Evolutionary conservation across 2,329 filamentous ascomycete species (phyloP), one percentile per base, ranked within the genome.

Genomic region (Aspergillus japonicus): DNA sequence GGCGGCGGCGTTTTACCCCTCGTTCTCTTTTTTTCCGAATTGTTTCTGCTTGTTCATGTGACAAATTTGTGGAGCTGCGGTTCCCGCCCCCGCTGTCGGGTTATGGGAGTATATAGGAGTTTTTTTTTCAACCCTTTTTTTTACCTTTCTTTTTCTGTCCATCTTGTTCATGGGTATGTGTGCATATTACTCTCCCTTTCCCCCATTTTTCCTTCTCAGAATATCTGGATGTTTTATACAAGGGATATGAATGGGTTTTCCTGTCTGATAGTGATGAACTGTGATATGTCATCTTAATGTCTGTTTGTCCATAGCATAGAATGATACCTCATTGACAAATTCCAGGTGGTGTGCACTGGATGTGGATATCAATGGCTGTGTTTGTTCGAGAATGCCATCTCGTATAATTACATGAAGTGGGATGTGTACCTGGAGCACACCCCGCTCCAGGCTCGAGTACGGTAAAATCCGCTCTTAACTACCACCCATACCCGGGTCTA

Each of bases 161-260:
- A 12, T 44, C 39, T 44, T 44, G 14, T 8, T 19, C 5, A 19
- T 44, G 39, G 39, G 39, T 44, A 7, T 19, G 39, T 44, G 39
- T 44, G 39, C 39, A 44, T 44, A 44, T 44, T 44, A 44, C 16
- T 16, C 6, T 16, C 33, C 39, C 39, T 44, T 19, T 0, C 16
- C 16, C 5, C 16, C 39, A 5, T 8, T 10, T 8, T 44, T 1
- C 8, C 4, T 44, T 19, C 6, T 44, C 16, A n/a, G 39, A 8
- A 6, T 16, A 44, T 0, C 79, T 98, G 14, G n/a, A 44, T 19
- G 16, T 16, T 35, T 19, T 16, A 44, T 44, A 19, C n/a, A 44
- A 7, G 39, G 39, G 39, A 44, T 44, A 44, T 44, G 14, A 44
- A 44, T 44, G 14, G 39, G 39, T 44, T 44, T 4, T 44, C 26